Base-by-base conservation (phyloP, 768 basidiomycete genomes). In the Suillus americanus region DNA sequence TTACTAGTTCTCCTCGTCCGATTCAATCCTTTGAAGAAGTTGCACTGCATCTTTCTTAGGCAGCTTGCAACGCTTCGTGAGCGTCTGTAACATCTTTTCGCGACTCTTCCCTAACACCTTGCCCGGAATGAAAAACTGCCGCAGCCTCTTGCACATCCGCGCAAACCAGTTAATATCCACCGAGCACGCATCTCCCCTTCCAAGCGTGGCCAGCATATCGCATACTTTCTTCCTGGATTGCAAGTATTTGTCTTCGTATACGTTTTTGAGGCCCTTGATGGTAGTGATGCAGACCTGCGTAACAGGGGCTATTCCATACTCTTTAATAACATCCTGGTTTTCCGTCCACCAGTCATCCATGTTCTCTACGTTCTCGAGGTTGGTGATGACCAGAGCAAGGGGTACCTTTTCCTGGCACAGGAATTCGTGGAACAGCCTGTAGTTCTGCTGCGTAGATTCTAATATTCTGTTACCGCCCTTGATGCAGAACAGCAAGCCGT, bases 401-500 rank as follows among this genome's bases (percentile, higher is more conserved):
- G 75, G 74, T 7, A 79, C 75, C 16, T 77, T 72, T 57, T 66
- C 68, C 41, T 79, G 66, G 37, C 75, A 79, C 48, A 78, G 65
- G 41, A 71, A 77, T 16, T 78, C 75, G 41, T 74, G 55, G 67
- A 79, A 79, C 37, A 77, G 64, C 16, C 45, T 48, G 64, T 78
- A 80, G 60, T 77, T 77, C 5, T 70, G 70, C 56, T 68, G 67
- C 68, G 66, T 74, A 33, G 65, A 71, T 4, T 48, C 54, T 5
- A 69, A 77, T 62, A 76, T 71, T 67, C 75, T 72, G 37, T 30
- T 51, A 5, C 74, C 73, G 46, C 61, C 64, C 65, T 64, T 76
- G 65, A 23, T 77, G 68, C 76, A 76, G 55, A 77, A 74, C 30
- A 82, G 64, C 38, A 83, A 76, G 30, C 83, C 75, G 66, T 73